Conservation (phyloP, 1,139 yeast genomes). For the Blastobotrys proliferans region DNA sequence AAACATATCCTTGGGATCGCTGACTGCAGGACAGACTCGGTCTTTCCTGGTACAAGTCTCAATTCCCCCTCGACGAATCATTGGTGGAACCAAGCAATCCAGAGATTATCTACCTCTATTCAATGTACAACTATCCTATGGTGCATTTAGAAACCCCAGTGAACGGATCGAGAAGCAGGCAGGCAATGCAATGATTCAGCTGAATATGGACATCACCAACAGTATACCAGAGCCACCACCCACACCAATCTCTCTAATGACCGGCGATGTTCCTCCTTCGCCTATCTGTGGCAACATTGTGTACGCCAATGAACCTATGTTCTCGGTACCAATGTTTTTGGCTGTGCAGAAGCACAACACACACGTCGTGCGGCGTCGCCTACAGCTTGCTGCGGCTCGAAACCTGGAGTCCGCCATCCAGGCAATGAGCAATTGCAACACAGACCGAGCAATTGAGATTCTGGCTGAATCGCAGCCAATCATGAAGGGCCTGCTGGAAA, state of each 20-base stretch:
- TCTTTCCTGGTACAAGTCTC: conserved; percentile 23
- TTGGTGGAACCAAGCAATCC: conserved; percentile 5
- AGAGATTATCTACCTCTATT: conserved; percentile 11
- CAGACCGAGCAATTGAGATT: conserved; percentile 14
- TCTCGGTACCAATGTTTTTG: conserved; percentile 17
- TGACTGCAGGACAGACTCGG: conserved; percentile 22
- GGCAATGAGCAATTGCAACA: conserved; percentile 6
- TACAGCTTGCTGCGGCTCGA: conserved; percentile 25
- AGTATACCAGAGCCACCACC: conserved; percentile 5
- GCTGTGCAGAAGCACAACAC: conserved; percentile 20
- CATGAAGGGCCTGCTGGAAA: conserved; percentile 17
- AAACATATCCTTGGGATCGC: conserved; percentile 19
- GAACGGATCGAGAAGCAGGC: conserved; percentile 1
- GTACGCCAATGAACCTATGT: conserved; percentile 11
- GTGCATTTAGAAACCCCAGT: conserved; percentile 13
- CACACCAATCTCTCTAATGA: not conserved
- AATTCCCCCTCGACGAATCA: conserved; percentile 14
- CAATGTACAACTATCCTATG: conserved; percentile 10
- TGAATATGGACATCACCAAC: not conserved
- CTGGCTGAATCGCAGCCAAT: conserved; percentile 16
- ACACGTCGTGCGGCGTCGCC: conserved; percentile 23
- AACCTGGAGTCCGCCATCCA: conserved; percentile 21
- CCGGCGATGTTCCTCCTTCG: conserved; percentile 17
- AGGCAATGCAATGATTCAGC: conserved; percentile 5
- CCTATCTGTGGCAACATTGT: conserved; percentile 21